Conservation (phyloP, 495 filamentous ascomycete species). For the Penicillium canescens region DNA sequence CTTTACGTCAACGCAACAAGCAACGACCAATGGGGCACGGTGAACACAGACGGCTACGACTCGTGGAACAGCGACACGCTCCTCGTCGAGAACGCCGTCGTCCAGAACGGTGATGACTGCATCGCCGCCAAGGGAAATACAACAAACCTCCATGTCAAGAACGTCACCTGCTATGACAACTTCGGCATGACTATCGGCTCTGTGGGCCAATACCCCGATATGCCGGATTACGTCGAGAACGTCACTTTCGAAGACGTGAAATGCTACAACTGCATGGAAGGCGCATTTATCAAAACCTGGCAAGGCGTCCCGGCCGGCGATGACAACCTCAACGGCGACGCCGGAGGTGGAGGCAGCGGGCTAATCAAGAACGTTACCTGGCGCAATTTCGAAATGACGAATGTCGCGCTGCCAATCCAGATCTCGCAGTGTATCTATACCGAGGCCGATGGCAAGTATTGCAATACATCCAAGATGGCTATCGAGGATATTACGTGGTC, state of each 20-base stretch:
- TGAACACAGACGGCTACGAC: constrained; percentile 44
- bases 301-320: constrained; percentile 26
- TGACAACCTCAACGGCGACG: constrained; percentile 31
- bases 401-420: constrained; percentile 58
- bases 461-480: constrained; percentile 52
- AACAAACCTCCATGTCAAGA: constrained; percentile 36
- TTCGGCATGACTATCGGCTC: constrained; percentile 41
- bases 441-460: constrained; percentile 29
- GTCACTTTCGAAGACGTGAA: constrained; percentile 27
- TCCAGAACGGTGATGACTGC: constrained; percentile 38
- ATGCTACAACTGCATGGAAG: constrained; percentile 45
- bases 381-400: constrained; percentile 44
- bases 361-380: constrained; percentile 54
- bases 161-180: constrained; percentile 31
- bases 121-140: constrained; percentile 42
- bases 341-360: constrained; percentile 35
- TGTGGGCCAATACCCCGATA: constrained; percentile 43
- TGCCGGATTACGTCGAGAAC: constrained; percentile 31
- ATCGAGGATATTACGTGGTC: constrained; percentile 54
- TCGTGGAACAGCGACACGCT: constrained; percentile 34
- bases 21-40: constrained; percentile 29
- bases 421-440: constrained; percentile 60
- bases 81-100: constrained; percentile 29
- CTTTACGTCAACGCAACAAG: constrained; percentile 45
- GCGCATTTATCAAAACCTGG: constrained; percentile 58